Evolutionary conservation across 2,329 filamentous ascomycete species (phyloP).

Genomic region (Cercospora sp.): DNA sequence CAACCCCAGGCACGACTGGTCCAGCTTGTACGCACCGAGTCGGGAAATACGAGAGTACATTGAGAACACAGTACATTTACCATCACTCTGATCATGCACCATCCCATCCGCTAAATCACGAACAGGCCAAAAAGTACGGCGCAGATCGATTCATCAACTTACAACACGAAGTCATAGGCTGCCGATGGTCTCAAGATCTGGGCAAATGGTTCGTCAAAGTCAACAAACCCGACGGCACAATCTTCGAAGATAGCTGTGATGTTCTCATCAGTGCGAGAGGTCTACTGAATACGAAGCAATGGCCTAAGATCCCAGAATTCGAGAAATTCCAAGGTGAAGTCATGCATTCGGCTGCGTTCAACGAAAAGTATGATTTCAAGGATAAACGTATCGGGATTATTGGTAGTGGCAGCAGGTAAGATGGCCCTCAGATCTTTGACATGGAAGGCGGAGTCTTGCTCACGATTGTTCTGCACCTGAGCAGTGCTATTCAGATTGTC

Average conservation of each 20-base stretch:
- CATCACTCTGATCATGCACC: not conserved
- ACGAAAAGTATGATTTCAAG: conserved; percentile 34
- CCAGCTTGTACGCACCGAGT: conserved; percentile 45
- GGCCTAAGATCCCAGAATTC: conserved; percentile 40
- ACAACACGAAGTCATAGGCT: conserved; percentile 20
- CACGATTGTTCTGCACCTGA: not conserved
- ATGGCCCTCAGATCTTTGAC: not conserved
- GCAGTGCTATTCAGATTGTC: conserved; percentile 46
- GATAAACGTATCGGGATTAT: conserved; percentile 44
- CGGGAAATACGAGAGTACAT: conserved; percentile 27
- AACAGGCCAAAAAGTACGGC: conserved; percentile 23
- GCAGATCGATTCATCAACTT: conserved; percentile 38
- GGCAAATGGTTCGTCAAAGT: conserved; percentile 26
- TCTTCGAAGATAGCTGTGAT: conserved; percentile 23
- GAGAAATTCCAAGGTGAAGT: conserved; percentile 41
- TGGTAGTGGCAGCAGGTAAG: conserved; percentile 40
- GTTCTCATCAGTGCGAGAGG: conserved; percentile 27
- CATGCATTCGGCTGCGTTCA: conserved; percentile 45
- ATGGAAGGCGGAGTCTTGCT: not conserved
- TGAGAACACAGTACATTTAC: conserved; percentile 9
- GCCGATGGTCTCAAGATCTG: conserved; percentile 21
- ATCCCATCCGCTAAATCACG: not conserved
- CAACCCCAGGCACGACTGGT: conserved; percentile 47
- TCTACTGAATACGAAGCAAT: conserved; percentile 25
- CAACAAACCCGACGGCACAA: conserved; percentile 16